phyloP scores from a whole-genome alignment of 1,284 basidiomycete genomes.

The Heliocybe sulcata region DNA sequence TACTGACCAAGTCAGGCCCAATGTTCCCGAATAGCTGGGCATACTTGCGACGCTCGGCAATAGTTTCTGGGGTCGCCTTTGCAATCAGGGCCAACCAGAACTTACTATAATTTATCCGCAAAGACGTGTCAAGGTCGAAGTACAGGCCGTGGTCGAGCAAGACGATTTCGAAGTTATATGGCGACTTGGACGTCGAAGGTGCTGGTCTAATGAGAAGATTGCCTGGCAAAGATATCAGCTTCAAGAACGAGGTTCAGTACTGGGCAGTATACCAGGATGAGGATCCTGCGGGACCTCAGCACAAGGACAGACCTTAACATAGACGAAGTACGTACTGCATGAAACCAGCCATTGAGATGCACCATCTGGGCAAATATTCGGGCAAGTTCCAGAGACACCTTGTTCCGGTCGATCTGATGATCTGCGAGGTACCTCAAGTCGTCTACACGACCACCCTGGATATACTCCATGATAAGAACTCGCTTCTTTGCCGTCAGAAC shows the following conservation, averaged over 20 bases:
- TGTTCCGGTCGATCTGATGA: conserved; percentile 89
- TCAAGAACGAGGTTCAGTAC: not conserved
- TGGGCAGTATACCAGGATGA: conserved; percentile 42
- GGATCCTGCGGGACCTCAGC: conserved; percentile 47
- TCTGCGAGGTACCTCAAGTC: conserved; percentile 81
- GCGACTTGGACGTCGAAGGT: conserved; percentile 56
- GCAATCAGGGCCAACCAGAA: conserved; percentile 87
- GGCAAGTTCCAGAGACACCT: conserved; percentile 86
- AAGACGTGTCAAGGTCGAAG: conserved; percentile 76
- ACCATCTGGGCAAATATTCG: conserved; percentile 95
- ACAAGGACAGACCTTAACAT: not conserved
- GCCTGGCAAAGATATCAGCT: conserved; percentile 35
- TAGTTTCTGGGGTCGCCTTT: conserved; percentile 55
- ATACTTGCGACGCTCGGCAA: conserved; percentile 71
- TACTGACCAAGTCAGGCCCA: conserved; percentile 70
- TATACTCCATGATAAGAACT: conserved; percentile 93
- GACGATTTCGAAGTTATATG: conserved; percentile 93
- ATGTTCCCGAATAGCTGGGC: conserved; percentile 89
- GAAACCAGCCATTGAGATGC: conserved; percentile 91
- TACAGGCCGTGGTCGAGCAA: conserved; percentile 90
- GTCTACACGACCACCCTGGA: conserved; percentile 86
- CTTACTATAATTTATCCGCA: conserved; percentile 75
- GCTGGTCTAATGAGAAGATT: conserved; percentile 88
- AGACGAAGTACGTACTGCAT: conserved; percentile 48
- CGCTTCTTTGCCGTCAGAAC: conserved; percentile 81